Evolutionary conservation across 2,329 filamentous ascomycete genomes (phyloP).

Genomic region (Colletotrichum lini): DNA sequence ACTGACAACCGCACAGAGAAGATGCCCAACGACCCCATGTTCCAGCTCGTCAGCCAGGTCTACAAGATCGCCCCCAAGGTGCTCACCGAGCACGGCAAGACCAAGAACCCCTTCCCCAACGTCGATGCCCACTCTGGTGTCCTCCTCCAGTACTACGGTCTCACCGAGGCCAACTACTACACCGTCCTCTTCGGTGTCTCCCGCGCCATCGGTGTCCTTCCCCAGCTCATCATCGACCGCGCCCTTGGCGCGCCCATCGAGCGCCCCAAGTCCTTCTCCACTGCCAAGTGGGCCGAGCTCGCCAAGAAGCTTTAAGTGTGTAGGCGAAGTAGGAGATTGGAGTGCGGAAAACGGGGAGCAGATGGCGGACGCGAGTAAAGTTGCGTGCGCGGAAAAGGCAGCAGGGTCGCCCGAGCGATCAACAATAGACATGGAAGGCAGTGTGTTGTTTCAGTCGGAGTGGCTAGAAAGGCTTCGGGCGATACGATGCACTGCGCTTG

Average conservation of each 20-base stretch:
- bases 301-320: slow-evolving; percentile 86
- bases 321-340: slow-evolving; percentile 11
- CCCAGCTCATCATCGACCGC: slow-evolving; percentile 99
- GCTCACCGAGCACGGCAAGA: slow-evolving; percentile 99
- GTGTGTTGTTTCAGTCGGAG: slow-evolving; percentile 44
- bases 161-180: slow-evolving; percentile 99
- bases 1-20: slow-evolving; percentile 69
- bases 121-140: slow-evolving; percentile 99
- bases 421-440: slow-evolving; percentile 41
- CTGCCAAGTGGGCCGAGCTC: slow-evolving; percentile 95
- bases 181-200: slow-evolving; percentile 99
- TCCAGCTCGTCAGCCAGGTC: slow-evolving; percentile 99
- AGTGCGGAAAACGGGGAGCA: slow-evolving; percentile 19
- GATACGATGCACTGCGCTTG: slow-evolving; percentile 45
- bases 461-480: slow-evolving; percentile 42
- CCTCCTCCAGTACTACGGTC: slow-evolving; percentile 98
- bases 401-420: slow-evolving; percentile 38
- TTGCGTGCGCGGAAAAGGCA: slow-evolving; percentile 36
- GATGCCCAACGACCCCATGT: slow-evolving; percentile 98
- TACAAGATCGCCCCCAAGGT: slow-evolving; percentile 99
- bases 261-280: slow-evolving; percentile 99
- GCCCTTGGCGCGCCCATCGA: slow-evolving; percentile 97
- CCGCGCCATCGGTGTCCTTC: slow-evolving; percentile 96
- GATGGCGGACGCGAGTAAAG: slow-evolving; percentile 16
- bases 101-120: slow-evolving; percentile 99